A percentile compares a stretch with the other conserved stretches of the same genome.
These are phyloP conservation scores for Jatropha curcas DNA, from an alignment of 345 rosid genomes.

Conservation along the genomic window DNA sequence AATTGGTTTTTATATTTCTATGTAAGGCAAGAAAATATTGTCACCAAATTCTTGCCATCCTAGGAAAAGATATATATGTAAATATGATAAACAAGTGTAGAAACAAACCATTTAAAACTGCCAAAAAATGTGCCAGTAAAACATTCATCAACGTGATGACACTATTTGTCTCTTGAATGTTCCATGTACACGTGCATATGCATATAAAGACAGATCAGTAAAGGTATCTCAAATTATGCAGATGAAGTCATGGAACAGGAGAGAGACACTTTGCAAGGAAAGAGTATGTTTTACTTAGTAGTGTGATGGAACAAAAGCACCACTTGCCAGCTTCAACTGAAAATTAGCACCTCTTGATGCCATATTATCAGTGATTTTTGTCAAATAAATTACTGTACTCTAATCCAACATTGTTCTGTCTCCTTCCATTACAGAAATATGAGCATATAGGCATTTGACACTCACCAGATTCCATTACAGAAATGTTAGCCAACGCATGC, in stretches of 20 bases:
- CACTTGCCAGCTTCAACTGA: background rate
- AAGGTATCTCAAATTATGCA: background rate
- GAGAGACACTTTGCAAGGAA: background rate
- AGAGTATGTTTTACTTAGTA: background rate
- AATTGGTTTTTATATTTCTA: background rate
- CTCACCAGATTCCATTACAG: slow-evolving; percentile 33
- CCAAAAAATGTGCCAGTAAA: background rate
- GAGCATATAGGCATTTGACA: background rate
- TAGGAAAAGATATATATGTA: background rate
- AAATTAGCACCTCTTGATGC: background rate
- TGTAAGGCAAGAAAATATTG: background rate
- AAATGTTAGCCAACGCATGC: slow-evolving; percentile 30
- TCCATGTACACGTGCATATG: background rate
- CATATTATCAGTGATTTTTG: background rate
- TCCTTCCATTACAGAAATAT: background rate
- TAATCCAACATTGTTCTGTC: background rate
- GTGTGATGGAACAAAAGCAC: background rate
- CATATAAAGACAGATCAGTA: background rate
- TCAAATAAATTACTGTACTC: background rate
- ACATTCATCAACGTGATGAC: background rate
- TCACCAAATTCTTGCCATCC: slow-evolving; percentile 1
- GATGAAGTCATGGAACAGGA: background rate
- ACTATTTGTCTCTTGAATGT: background rate
- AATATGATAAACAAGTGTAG: background rate
- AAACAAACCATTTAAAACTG: background rate